Evolutionary conservation across 1,139 yeast genomes (phyloP).

Genomic region (Blastobotrys ciferrii): DNA sequence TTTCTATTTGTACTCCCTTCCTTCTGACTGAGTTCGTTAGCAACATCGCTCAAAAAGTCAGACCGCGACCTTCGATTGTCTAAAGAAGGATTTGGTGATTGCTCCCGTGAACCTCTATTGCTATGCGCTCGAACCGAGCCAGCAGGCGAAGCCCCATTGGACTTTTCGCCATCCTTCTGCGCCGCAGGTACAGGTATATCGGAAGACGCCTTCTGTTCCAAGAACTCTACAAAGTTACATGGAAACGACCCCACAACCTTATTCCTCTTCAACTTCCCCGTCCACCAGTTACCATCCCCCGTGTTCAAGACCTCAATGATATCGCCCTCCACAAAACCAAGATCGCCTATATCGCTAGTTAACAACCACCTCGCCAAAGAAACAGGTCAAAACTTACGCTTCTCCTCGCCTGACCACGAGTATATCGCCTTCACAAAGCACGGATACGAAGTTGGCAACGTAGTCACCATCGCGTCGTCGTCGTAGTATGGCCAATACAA

Average conservation of each 20-base stretch:
- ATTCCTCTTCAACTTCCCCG: constrained; percentile 76
- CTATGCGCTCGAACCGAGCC: not conserved
- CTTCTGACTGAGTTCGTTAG: constrained; percentile 9
- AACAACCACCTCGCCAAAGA: too few relatives aligned
- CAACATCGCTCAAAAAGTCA: constrained; percentile 15
- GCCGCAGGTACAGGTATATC: constrained; percentile 7
- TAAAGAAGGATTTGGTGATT: constrained; percentile 1
- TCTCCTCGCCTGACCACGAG: constrained; percentile 90
- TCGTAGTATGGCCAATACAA: too few relatives aligned
- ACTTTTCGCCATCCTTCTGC: not conserved
- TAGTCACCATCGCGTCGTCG: constrained; percentile 16
- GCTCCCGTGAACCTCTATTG: not conserved
- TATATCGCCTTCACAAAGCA: constrained; percentile 74
- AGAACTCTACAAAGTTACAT: constrained; percentile 71
- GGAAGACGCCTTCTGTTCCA: constrained; percentile 23
- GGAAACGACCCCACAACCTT: constrained; percentile 86
- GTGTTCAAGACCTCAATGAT: constrained; percentile 74
- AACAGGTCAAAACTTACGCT: constrained; percentile 35
- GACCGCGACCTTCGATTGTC: constrained; percentile 10
- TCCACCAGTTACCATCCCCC: constrained; percentile 93
- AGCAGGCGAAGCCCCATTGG: not conserved
- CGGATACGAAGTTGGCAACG: constrained; percentile 41
- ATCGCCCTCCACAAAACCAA: constrained; percentile 93
- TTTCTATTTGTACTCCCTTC: not conserved
- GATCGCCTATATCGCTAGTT: constrained; percentile 51